These are phyloP conservation scores for Rhododendron mucronatum DNA, from an alignment of 148 eudicot genomes.

Conservation along the genomic window DNA sequence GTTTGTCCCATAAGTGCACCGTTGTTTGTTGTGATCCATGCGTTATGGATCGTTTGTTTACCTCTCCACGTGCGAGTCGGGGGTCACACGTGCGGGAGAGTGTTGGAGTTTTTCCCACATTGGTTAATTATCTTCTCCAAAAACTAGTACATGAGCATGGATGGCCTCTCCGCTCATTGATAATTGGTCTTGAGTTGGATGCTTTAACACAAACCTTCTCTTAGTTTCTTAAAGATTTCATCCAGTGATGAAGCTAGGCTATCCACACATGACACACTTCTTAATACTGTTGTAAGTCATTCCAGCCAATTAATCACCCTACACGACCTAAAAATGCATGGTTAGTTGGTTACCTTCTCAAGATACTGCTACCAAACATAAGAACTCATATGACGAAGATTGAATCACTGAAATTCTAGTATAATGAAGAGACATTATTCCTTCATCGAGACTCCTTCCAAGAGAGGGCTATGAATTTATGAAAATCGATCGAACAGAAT, in stretches of 20 bases:
- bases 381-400: background rate
- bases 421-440: background rate
- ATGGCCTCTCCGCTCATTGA: background rate
- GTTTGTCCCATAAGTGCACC: background rate
- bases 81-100: background rate
- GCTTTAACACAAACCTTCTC: background rate
- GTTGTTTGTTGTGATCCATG: background rate
- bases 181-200: background rate
- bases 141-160: background rate
- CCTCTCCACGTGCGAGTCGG: background rate
- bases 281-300: background rate
- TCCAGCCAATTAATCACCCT: background rate
- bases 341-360: background rate
- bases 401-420: background rate
- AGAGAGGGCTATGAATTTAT: background rate
- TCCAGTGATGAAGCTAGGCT: background rate
- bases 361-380: background rate
- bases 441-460: background rate
- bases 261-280: background rate
- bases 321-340: background rate
- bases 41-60: background rate
- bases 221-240: background rate
- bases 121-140: background rate
- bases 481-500: background rate
- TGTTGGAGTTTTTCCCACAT: background rate